Evolutionary conservation across 2,329 filamentous ascomycete species (phyloP), one percentile per base, ranked within the genome.

Genomic region (Neonectria coccinea): DNA sequence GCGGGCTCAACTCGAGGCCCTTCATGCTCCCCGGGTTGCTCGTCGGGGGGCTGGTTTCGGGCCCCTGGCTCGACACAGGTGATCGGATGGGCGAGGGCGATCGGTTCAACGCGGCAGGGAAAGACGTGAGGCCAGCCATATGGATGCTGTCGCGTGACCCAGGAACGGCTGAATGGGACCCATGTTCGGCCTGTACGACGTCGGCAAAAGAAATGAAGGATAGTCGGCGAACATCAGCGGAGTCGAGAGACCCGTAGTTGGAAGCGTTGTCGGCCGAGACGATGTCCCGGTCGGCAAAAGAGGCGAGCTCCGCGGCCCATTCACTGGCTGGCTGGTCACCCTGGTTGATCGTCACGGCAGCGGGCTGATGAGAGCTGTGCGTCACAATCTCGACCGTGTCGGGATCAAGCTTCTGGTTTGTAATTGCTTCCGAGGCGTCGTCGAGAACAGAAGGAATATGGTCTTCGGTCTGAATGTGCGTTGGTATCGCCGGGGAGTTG

Each of bases 191-290:
- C 76, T 97, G 93, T 44, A 98, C 93, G 10, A 98, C 93, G 74
- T 98, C 95, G 66, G 95, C 94, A 79, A 98, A 98, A 8, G 94
- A 97, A 76, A 98, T 97, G 81, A 98, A 98, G 77, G 92, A 96
- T 67, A 98, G 81, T 22, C 95, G 89, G 50, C 93, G 90, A 18
- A 97, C 88, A 73, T 97, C 94, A 51, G 88, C 85, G 9, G 78
- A 79, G 27, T 97, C 94, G 66, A 95, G 82, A 50, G 90, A 89
- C 33, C 91, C 92, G 77, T 95, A 95, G 75, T 89, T 93, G 62
- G 91, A 92, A 2, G 88, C 88, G 27, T 84, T 84, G 69, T 95
- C 92, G 45, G 89, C 78, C 51, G 74, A 73, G 41, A 75, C 75
- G 65, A 74, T 73, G 53, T 76, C 83, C 52, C 79, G 80, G 61